Conservation (phyloP, 1,284 basidiomycete species). For the Mrakiaceae sp. region DNA sequence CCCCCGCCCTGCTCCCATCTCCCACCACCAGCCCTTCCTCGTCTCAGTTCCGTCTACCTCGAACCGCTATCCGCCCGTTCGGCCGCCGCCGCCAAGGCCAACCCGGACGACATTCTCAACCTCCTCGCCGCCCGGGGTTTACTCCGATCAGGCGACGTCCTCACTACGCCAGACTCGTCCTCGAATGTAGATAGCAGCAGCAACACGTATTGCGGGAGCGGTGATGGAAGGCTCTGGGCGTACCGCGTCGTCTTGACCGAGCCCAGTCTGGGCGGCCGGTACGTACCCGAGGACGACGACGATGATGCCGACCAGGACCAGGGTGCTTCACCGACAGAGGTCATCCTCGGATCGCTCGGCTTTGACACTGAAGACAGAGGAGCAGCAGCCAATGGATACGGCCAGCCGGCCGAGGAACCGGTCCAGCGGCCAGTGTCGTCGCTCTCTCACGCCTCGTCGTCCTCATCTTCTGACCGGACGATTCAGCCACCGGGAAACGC, state of each 20-base stretch:
- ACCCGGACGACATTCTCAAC: neutral
- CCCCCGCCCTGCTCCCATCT: too few species aligned
- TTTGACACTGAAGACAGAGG: neutral
- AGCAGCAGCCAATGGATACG: neutral
- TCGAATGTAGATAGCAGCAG: too few species aligned
- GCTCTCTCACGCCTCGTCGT: constrained; percentile 2
- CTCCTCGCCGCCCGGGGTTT: too few species aligned
- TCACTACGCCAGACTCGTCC: too few species aligned
- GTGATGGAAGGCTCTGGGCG: neutral
- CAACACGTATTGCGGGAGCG: too few species aligned
- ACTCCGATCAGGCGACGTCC: too few species aligned
- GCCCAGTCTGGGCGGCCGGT: constrained; percentile 61
- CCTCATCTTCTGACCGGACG: constrained; percentile 6
- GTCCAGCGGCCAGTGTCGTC: neutral
- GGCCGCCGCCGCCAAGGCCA: neutral
- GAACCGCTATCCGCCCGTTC: too few species aligned
- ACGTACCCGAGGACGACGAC: constrained; percentile 46
- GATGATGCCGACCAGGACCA: constrained; percentile 32
- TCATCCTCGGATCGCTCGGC: neutral
- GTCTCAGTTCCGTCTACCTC: too few species aligned
- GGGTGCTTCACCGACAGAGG: constrained; percentile 21
- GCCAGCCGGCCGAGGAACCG: neutral
- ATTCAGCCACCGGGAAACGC: neutral
- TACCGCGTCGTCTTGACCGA: constrained; percentile 40
- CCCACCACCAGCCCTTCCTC: too few species aligned